Base-by-base conservation (phyloP, 176 grass and related monocot genomes). In the Musa acuminata region DNA sequence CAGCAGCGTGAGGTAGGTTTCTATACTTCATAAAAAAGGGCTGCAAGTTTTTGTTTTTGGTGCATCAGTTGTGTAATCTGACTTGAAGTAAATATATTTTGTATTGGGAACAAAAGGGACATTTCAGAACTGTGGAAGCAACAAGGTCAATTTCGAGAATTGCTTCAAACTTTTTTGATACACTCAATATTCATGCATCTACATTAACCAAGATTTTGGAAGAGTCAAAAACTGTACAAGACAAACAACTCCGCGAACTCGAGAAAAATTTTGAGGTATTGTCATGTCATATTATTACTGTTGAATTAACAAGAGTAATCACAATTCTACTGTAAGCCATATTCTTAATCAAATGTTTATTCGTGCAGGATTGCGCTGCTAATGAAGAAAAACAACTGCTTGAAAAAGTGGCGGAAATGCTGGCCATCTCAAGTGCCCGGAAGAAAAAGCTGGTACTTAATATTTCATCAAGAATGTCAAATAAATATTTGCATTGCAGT, bases 181-280 rank as follows among this genome's bases (percentile, higher is more conserved):
- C 95, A 1, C 81, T 99, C 20, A 86, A 94, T 84, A 55, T 71
- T 77, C 91, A 99, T 81, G 88, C 88, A 82, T 87, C 86, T 48
- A 91, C 89, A 60, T 87, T 99, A 73, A 84, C 77, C 70, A 80
- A 67, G 67, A 99, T 99, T 82, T 80, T 99, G 88, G 91, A 99
- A 78, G 78, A 99, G 77, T 91, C 95, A 49, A 84, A 91, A 83
- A 80, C 58, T 60, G 76, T 94, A 24, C 95, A 99, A 78, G 82
- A 94, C 76, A 83, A 83, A 75, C 95, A 99, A 82, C 88, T 99
- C 60, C 69, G 87, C 79, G 91, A 99, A n/a, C 95, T 99, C 79
- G 95, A 99, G 85, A 94, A 89, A 78, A 99, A 91, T 83, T 99
- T 99, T 52, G 91, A 99, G 95, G 95, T 91, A 74, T 78, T 67